These are phyloP conservation scores for Acanthamoeba divionensis DNA, from an alignment of 208 protist species.

Conservation along the genomic window DNA sequence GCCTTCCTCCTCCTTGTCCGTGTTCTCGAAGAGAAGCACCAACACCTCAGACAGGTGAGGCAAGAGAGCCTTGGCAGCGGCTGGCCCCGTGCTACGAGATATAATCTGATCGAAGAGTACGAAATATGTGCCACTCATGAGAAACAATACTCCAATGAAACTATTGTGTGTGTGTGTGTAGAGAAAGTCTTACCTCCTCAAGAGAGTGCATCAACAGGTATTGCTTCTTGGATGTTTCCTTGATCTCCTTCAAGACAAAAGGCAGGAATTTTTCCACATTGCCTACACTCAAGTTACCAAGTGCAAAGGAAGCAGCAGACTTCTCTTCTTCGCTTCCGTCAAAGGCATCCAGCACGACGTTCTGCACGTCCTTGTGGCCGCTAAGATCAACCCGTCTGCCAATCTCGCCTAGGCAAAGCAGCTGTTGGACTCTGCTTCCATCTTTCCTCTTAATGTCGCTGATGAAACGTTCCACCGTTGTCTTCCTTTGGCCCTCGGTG, in stretches of 20 bases:
- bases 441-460: conserved; percentile 25
- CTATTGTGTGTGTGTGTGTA: neutral
- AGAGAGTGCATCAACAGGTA: conserved; percentile 85
- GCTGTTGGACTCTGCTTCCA: conserved; percentile 44
- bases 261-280: conserved; percentile 74
- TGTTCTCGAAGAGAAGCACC: conserved; percentile 44
- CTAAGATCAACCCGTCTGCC: conserved; percentile 72
- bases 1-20: conserved; percentile 73
- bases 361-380: conserved; percentile 31
- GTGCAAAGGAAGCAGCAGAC: conserved; percentile 74
- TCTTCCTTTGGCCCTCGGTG: neutral
- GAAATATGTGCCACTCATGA: too few relatives aligned
- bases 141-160: neutral
- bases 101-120: too few relatives aligned
- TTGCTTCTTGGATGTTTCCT: conserved; percentile 71
- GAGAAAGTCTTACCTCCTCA: too few relatives aligned
- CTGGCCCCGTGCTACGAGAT: neutral
- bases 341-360: conserved; percentile 67
- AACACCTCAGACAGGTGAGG: conserved; percentile 56
- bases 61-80: neutral
- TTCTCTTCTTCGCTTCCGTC: conserved; percentile 79
- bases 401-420: conserved; percentile 83
- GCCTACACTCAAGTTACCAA: conserved; percentile 79
- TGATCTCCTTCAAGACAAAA: conserved; percentile 75
- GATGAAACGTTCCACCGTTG: conserved; percentile 67